Evolutionary conservation across 495 filamentous ascomycete species (phyloP), one percentile per base, ranked within the genome.

Genomic region (Aspergillus avenaceus): DNA sequence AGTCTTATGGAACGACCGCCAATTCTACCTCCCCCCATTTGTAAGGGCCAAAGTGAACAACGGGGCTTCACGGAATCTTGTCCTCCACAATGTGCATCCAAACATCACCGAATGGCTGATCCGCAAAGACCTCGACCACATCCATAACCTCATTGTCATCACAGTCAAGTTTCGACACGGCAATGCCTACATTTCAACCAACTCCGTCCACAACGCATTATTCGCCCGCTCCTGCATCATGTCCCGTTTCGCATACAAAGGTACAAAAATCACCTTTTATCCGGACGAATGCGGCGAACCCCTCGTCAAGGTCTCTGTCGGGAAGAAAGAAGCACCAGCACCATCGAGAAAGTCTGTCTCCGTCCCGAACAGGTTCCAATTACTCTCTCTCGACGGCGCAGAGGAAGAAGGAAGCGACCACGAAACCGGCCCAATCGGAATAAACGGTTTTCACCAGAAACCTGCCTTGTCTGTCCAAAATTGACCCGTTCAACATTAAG

Each of bases 181-280:
- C 21, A 80, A 81, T 60, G 84, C 77, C 31, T 77, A 80, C 64
- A 77, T 93, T 43, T 82, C 81, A 42, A 84, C 84, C 8, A 95
- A 92, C 62, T 90, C 87, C 1, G 78, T 95, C 5, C 80, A 87
- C 64, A 85, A 85, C 53, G 85, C 87, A 0, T 74, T 88, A 18
- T 87, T 85, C 60, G 87, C 88, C 11, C 75, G 81, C 11, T 85
- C 80, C 5, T 93, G 88, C 66, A 85, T 95, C 82, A 83, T 86
- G 79, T 90, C 85, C 52, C 75, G 88, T 13, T 60, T 67, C 59
- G 77, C 66, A n/a, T 95, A 95, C 71, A 88, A 88, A 58, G 81
- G 82, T 23, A 81, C 77, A 55, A 82, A 76, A 49, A 84, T 95
- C 56, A 80, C 83, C 18, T 93, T 83, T 73, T 84, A 78, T 51